Percentiles rank a stretch among this genome's conserved stretches.
Evolutionary conservation across 2,329 filamentous ascomycete species (phyloP).

Genomic region (Diaporthe ilicicola): DNA sequence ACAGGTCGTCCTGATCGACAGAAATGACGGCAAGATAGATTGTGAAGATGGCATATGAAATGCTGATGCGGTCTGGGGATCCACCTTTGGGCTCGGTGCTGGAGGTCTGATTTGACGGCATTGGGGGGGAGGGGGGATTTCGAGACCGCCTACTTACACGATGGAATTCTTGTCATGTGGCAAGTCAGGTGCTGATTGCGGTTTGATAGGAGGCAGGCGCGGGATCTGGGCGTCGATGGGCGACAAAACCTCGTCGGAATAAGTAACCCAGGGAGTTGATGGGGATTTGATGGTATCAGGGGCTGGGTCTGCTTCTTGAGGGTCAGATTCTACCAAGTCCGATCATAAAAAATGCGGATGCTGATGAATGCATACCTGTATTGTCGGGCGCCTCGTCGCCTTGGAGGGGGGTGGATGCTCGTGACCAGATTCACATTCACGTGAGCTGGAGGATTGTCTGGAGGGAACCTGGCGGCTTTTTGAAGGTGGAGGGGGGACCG

Average conservation of each 20-base stretch:
- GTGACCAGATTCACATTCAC: conserved; percentile 29
- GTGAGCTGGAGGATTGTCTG: conserved; percentile 26
- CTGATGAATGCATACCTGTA: conserved; percentile 33
- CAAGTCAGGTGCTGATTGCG: conserved; percentile 33
- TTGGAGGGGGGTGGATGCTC: conserved; percentile 27
- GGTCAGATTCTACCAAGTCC: conserved; percentile 32
- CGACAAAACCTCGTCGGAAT: conserved; percentile 29
- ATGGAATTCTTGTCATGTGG: conserved; percentile 29
- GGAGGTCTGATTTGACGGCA: conserved; percentile 20
- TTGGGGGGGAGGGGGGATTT: neutral
- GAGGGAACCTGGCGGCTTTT: conserved; percentile 20
- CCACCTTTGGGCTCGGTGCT: conserved; percentile 8
- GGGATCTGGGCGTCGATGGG: conserved; percentile 12
- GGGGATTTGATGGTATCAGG: conserved; percentile 1
- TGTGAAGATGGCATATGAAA: conserved; percentile 1
- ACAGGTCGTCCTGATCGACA: neutral
- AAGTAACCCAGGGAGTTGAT: neutral
- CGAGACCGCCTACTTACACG: conserved; percentile 30
- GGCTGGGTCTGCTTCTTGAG: neutral
- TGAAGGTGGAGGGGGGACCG: conserved; percentile 28
- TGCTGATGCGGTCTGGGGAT: conserved; percentile 14
- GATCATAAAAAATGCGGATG: conserved; percentile 9
- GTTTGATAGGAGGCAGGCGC: conserved; percentile 19
- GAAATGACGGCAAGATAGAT: neutral
- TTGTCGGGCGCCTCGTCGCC: conserved; percentile 17